A percentile compares a stretch with the other conserved stretches of the same genome.
These are phyloP conservation scores for Hyphodiscus hymeniophilus DNA, from an alignment of 495 filamentous ascomycete genomes.

Conservation along the genomic window DNA sequence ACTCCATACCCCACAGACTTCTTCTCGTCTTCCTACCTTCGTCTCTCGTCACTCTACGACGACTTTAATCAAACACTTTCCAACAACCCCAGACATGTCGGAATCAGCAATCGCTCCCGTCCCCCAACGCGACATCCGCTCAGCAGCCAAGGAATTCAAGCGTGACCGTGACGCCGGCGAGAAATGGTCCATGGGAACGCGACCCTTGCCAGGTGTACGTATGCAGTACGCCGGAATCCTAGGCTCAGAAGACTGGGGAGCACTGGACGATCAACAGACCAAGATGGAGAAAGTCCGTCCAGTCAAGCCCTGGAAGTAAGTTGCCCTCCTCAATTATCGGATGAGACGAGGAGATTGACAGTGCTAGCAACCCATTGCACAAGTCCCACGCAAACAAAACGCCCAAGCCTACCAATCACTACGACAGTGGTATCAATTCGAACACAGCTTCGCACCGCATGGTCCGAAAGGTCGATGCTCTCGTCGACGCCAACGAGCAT, in stretches of 20 bases:
- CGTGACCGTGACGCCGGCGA: conserved; percentile 20
- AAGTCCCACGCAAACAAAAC: conserved; percentile 20
- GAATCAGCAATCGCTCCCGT: conserved; percentile 1
- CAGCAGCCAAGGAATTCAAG: conserved; percentile 11
- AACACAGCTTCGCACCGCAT: conserved; percentile 1
- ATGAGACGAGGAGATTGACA: background rate
- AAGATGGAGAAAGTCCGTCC: conserved; percentile 9
- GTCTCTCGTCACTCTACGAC: too few relatives aligned
- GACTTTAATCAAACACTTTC: too few relatives aligned
- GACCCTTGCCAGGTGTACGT: conserved; percentile 4
- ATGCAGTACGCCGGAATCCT: background rate
- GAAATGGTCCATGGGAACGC: conserved; percentile 20
- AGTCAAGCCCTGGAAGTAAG: conserved; percentile 2
- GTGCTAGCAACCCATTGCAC: background rate
- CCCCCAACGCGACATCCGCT: conserved; percentile 18
- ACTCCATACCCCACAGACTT: too few relatives aligned
- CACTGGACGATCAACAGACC: background rate
- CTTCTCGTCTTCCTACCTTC: too few relatives aligned
- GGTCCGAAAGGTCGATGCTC: conserved; percentile 12
- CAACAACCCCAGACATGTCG: too few relatives aligned
- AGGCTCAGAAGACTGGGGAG: background rate
- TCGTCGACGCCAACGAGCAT: conserved; percentile 12
- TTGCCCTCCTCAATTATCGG: background rate
- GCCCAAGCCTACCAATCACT: conserved; percentile 11
- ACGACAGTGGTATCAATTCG: background rate